These are phyloP conservation scores for Scenedesmus sp. DNA, from an alignment of 163 green algal species.

Conservation along the genomic window DNA sequence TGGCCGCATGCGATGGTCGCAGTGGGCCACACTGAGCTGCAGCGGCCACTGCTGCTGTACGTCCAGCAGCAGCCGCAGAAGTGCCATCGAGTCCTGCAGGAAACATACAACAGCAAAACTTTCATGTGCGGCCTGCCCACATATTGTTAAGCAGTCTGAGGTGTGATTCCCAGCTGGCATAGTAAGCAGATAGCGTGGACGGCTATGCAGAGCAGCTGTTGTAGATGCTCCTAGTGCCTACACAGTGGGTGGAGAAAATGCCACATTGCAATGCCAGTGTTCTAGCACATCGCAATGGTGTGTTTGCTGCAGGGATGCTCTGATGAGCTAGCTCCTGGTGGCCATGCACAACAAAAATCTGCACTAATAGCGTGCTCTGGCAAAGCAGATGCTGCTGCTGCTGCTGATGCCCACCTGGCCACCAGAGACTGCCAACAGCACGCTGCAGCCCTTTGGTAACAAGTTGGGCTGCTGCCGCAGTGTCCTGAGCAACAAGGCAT, in stretches of 20 bases:
- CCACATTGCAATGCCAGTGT: background rate
- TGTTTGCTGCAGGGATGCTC: no score
- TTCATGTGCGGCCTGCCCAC: background rate
- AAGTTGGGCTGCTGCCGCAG: conserved; percentile 42
- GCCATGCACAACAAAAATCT: background rate
- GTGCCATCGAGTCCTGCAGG: conserved; percentile 63
- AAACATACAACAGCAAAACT: background rate
- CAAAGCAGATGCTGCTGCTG: background rate
- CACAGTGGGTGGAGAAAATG: background rate
- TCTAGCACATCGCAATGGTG: no score
- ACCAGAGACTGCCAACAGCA: conserved; percentile 67
- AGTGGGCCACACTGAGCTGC: conserved; percentile 65
- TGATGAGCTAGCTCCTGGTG: no score
- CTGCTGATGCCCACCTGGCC: conserved; percentile 56
- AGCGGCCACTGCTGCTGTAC: conserved; percentile 48
- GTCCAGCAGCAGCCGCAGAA: conserved; percentile 57
- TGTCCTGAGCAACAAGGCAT: conserved; percentile 40
- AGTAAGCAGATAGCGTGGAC: no score
- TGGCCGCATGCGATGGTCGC: conserved; percentile 64
- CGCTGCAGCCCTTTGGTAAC: conserved; percentile 30
- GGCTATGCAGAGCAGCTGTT: background rate
- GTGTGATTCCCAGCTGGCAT: no score
- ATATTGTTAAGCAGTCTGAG: background rate
- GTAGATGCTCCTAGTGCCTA: no score
- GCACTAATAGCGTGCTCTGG: no score